A percentile compares a stretch with the other conserved stretches of the same genome.
Evolutionary conservation across 345 rosid genomes (phyloP).

Genomic region (Microthlaspi erraticum): DNA sequence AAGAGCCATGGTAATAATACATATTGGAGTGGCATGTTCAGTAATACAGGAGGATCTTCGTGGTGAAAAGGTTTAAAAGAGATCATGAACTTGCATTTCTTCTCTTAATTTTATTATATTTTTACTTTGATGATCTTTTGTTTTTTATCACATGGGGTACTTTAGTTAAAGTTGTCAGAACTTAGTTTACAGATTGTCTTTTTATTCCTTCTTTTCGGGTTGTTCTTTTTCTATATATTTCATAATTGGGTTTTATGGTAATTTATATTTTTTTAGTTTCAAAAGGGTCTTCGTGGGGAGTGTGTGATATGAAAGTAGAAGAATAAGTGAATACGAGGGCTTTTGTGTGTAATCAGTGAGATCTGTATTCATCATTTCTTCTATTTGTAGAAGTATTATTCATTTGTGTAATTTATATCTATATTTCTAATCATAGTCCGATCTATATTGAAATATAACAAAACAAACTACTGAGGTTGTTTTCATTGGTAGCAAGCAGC

Average conservation of each 20-base stretch:
- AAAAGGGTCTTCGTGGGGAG: constrained; percentile 26
- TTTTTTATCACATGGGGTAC: constrained; percentile 49
- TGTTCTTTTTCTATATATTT: not conserved
- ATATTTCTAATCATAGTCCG: not conserved
- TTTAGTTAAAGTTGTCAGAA: constrained; percentile 49
- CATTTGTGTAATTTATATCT: constrained; percentile 31
- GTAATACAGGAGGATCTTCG: constrained; percentile 46
- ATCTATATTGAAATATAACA: not conserved
- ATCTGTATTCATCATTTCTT: constrained; percentile 47
- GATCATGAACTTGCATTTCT: constrained; percentile 20
- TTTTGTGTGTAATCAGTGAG: constrained; percentile 40
- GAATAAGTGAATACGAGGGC: constrained; percentile 46
- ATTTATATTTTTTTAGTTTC: constrained; percentile 17
- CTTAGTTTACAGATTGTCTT: constrained; percentile 42
- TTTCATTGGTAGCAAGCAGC: not conserved
- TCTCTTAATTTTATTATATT: constrained; percentile 26
- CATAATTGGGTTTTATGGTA: constrained; percentile 28
- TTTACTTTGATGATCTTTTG: constrained; percentile 43
- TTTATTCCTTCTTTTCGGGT: constrained; percentile 6
- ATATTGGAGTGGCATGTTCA: constrained; percentile 47
- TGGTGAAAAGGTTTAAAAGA: constrained; percentile 43
- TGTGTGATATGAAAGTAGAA: constrained; percentile 39
- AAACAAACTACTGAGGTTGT: not conserved
- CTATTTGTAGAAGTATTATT: constrained; percentile 29
- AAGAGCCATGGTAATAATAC: constrained; percentile 41